Conservation (phyloP, 1,139 yeast species). For the Sugiyamaella grinbergsii region DNA sequence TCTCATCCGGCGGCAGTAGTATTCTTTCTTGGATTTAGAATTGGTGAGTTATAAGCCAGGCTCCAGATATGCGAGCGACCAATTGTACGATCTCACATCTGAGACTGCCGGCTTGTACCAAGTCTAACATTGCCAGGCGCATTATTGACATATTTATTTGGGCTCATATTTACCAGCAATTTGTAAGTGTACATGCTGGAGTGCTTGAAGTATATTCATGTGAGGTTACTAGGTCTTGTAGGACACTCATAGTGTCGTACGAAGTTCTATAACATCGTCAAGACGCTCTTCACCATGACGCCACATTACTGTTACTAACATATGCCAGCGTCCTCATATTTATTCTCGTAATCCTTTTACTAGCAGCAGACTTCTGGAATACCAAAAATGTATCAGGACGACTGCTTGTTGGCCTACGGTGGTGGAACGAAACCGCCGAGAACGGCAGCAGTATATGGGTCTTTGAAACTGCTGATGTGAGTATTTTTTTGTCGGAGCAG, state of each 20-base stretch:
- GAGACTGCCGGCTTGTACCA: no score
- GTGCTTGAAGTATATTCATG: no score
- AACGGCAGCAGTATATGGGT: conserved; percentile 82
- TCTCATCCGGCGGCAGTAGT: conserved; percentile 82
- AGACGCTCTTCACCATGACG: no score
- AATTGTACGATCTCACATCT: no score
- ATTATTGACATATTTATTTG: conserved; percentile 66
- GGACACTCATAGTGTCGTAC: no score
- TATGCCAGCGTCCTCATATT: conserved; percentile 63
- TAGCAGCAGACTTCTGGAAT: conserved; percentile 93
- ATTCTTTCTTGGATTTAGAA: conserved; percentile 62
- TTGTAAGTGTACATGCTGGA: conserved; percentile 52
- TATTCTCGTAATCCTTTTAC: conserved; percentile 69
- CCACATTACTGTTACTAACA: background rate
- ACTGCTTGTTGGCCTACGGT: conserved; percentile 83
- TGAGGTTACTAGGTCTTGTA: no score
- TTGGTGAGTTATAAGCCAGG: no score
- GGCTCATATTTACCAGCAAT: conserved; percentile 62
- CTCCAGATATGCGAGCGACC: no score
- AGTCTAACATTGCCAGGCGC: conserved; percentile 46
- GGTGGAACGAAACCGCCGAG: conserved; percentile 72
- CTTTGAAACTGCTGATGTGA: conserved; percentile 74
- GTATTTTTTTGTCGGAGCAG: conserved; percentile 23
- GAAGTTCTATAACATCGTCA: no score
- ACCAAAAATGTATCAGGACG: conserved; percentile 90